Evolutionary conservation across 2,329 filamentous ascomycete genomes (phyloP).

Genomic region (Shiraia sp.): DNA sequence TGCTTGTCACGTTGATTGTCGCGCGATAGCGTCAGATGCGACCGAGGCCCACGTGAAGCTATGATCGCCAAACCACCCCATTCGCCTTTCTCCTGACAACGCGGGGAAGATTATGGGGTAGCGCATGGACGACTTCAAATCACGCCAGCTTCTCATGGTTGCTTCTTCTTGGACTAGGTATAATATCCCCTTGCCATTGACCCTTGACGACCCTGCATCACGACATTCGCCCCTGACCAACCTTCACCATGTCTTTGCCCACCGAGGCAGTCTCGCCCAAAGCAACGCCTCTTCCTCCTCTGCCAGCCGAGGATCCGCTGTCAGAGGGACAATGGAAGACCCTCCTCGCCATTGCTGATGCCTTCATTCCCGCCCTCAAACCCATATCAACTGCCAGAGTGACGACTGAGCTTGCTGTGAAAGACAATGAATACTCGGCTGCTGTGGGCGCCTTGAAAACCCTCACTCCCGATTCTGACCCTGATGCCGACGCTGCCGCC

Average conservation of each 20-base stretch:
- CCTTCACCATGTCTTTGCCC: slow-evolving; percentile 28
- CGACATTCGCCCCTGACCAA: not conserved
- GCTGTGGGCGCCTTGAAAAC: slow-evolving; percentile 44
- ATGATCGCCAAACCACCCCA: not conserved
- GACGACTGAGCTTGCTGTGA: slow-evolving; percentile 51
- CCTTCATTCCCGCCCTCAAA: slow-evolving; percentile 63
- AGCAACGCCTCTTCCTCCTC: slow-evolving; percentile 51
- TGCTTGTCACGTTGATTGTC: too few relatives aligned
- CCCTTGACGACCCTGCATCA: not conserved
- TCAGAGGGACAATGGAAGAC: slow-evolving; percentile 62
- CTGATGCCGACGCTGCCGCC: slow-evolving; percentile 49
- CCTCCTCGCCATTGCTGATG: slow-evolving; percentile 60
- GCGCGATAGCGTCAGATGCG: too few relatives aligned
- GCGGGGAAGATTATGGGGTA: slow-evolving; percentile 1
- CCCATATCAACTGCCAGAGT: slow-evolving; percentile 43
- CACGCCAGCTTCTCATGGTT: slow-evolving; percentile 1
- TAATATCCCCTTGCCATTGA: too few relatives aligned
- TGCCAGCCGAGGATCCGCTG: slow-evolving; percentile 53
- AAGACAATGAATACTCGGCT: slow-evolving; percentile 56
- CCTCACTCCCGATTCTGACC: slow-evolving; percentile 29
- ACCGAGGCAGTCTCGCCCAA: slow-evolving; percentile 40
- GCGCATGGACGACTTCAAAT: not conserved
- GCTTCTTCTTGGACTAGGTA: not conserved
- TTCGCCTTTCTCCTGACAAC: not conserved
- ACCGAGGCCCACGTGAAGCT: slow-evolving; percentile 1